A percentile compares a stretch with the other conserved stretches of the same genome.
Conservation (phyloP, 768 basidiomycete genomes). For the Cystobasidium tubakii region DNA sequence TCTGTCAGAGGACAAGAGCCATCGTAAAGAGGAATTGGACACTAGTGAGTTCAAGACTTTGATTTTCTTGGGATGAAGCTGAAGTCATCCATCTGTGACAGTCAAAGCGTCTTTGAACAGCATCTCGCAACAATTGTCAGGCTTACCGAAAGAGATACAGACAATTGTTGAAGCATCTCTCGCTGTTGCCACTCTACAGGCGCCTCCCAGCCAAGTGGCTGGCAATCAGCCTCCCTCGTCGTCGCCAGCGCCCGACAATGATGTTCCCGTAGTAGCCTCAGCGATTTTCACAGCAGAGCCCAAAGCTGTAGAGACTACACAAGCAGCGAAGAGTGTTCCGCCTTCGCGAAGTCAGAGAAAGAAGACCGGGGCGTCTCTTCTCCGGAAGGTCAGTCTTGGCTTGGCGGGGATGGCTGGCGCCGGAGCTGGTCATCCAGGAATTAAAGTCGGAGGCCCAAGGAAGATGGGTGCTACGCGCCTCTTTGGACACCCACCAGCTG, state of each 20-base stretch:
- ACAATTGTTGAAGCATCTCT: conserved; percentile 10
- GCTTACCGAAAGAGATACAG: conserved; percentile 13
- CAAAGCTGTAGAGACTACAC: background rate
- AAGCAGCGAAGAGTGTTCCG: background rate
- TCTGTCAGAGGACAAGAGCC: background rate
- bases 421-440: background rate
- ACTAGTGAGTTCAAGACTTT: conserved; percentile 1
- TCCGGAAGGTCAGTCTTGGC: conserved; percentile 31
- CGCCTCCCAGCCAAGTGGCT: background rate
- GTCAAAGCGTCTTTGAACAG: conserved; percentile 6
- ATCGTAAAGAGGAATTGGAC: conserved; percentile 19
- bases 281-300: background rate
- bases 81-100: background rate
- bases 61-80: background rate
- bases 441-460: conserved; percentile 21
- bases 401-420: conserved; percentile 12
- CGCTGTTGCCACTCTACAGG: background rate
- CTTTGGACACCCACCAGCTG: conserved; percentile 4
- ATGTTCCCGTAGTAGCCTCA: background rate
- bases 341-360: background rate
- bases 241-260: conserved; percentile 7
- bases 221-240: background rate
- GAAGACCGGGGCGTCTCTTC: conserved; percentile 9
- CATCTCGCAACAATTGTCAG: conserved; percentile 3
- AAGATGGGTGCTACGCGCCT: conserved; percentile 20